Conservation (phyloP, 1,139 yeast genomes). For the Protomyces inouyei region DNA sequence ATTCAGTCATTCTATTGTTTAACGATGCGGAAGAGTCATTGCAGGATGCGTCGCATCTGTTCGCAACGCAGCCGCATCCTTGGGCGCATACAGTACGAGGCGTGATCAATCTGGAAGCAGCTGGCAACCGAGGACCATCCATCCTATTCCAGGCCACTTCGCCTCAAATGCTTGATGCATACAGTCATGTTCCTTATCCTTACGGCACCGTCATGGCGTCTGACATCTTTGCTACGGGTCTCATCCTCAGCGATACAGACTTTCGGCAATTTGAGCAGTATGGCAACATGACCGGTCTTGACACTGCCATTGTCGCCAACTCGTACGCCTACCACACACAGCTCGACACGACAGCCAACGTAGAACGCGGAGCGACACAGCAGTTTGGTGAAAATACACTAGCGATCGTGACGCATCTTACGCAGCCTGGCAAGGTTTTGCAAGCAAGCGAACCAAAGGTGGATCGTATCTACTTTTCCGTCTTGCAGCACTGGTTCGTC, state of each 20-base stretch:
- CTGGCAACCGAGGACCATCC: slow-evolving; percentile 26
- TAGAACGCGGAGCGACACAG: slow-evolving; percentile 25
- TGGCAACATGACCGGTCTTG: slow-evolving; percentile 29
- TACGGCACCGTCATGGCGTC: slow-evolving; percentile 28
- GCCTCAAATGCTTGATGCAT: slow-evolving; percentile 27
- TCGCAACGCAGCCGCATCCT: slow-evolving; percentile 23
- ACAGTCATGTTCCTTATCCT: slow-evolving; percentile 25
- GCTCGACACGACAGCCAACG: slow-evolving; percentile 13
- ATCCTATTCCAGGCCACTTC: slow-evolving; percentile 28
- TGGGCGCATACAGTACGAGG: slow-evolving; percentile 25
- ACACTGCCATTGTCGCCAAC: slow-evolving; percentile 28
- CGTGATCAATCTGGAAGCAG: slow-evolving; percentile 28
- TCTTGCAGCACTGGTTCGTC: slow-evolving; percentile 22
- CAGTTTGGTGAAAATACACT: slow-evolving; percentile 28
- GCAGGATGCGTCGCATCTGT: slow-evolving; percentile 28
- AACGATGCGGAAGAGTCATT: slow-evolving; percentile 29
- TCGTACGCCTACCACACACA: slow-evolving; percentile 27
- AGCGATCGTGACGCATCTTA: slow-evolving; percentile 24
- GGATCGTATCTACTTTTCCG: slow-evolving; percentile 25
- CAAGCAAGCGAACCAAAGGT: slow-evolving; percentile 2
- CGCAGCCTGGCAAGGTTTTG: slow-evolving; percentile 8
- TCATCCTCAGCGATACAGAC: slow-evolving; percentile 28
- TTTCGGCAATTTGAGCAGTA: slow-evolving; percentile 28
- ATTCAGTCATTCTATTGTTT: slow-evolving; percentile 25
- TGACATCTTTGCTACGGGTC: slow-evolving; percentile 28